Evolutionary conservation across 257 asterid species (phyloP).

Genomic region (Solanum chiquidenum): DNA sequence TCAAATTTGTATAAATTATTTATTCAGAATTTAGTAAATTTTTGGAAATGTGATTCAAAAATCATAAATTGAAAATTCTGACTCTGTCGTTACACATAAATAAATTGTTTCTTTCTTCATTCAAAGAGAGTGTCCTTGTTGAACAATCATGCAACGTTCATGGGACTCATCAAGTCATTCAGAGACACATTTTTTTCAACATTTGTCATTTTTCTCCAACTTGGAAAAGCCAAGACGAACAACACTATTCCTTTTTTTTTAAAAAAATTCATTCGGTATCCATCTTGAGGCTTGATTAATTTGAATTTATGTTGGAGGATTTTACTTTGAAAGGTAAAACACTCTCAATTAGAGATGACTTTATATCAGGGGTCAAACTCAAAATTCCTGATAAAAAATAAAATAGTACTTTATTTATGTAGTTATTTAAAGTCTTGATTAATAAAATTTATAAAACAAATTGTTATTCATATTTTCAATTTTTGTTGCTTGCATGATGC

Average conservation of each 20-base stretch:
- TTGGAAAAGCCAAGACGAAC: neutral
- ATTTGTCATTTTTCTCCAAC: neutral
- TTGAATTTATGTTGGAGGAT: neutral
- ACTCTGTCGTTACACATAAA: rapidly evolving
- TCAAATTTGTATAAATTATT: neutral
- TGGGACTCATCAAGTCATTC: neutral
- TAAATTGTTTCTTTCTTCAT: neutral
- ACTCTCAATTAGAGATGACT: no score
- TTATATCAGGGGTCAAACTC: no score
- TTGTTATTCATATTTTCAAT: neutral
- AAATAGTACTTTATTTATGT: no score
- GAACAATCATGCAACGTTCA: neutral
- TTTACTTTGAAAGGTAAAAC: neutral
- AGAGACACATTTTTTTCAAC: neutral
- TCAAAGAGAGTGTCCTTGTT: neutral
- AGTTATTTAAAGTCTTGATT: neutral
- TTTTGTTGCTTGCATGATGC: no score
- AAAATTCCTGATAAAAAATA: no score
- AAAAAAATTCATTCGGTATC: neutral
- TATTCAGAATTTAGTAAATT: neutral
- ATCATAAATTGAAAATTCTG: neutral
- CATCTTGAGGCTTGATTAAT: rapidly evolving
- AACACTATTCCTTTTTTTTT: neutral
- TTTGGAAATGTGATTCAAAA: neutral
- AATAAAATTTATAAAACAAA: no score